A percentile compares a stretch with the other conserved stretches of the same genome.
These are phyloP conservation scores for Oryza punctata DNA, from an alignment of 176 grass and related monocot species.

Conservation along the genomic window DNA sequence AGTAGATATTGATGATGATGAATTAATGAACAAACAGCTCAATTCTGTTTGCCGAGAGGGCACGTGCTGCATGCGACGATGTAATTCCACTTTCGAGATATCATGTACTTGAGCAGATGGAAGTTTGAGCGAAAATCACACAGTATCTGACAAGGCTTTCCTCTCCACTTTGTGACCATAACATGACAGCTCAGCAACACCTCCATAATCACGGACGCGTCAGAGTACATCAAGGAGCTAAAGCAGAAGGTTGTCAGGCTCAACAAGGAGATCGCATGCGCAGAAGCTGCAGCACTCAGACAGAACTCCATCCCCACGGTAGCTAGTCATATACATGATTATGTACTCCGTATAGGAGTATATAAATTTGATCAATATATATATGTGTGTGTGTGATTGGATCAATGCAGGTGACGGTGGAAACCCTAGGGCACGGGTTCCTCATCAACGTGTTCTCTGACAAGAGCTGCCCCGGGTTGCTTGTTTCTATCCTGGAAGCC, in stretches of 20 bases:
- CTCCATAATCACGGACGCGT: slow-evolving; percentile 85
- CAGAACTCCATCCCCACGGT: slow-evolving; percentile 49
- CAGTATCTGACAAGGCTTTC: background rate
- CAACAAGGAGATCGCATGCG: slow-evolving; percentile 74
- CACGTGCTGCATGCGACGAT: background rate
- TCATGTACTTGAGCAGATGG: background rate
- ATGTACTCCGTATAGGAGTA: background rate
- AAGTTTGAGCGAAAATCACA: background rate
- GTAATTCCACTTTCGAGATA: background rate
- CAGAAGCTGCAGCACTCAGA: slow-evolving; percentile 26
- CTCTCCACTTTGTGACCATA: background rate
- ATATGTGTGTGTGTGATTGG: background rate
- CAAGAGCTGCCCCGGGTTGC: slow-evolving; percentile 74
- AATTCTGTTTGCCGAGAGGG: background rate
- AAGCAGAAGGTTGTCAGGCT: slow-evolving; percentile 84
- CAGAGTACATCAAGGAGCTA: slow-evolving; percentile 85
- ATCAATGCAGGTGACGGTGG: slow-evolving; percentile 73
- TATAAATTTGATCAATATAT: background rate
- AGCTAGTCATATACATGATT: background rate
- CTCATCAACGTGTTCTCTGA: slow-evolving; percentile 76
- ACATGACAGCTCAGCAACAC: slow-evolving; percentile 60
- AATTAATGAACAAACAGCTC: background rate
- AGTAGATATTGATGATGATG: background rate
- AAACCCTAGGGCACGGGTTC: slow-evolving; percentile 87
- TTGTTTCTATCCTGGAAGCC: slow-evolving; percentile 69